Evolutionary conservation across 495 filamentous ascomycete species (phyloP).

Genomic region (Hypoxylon lenormandii): DNA sequence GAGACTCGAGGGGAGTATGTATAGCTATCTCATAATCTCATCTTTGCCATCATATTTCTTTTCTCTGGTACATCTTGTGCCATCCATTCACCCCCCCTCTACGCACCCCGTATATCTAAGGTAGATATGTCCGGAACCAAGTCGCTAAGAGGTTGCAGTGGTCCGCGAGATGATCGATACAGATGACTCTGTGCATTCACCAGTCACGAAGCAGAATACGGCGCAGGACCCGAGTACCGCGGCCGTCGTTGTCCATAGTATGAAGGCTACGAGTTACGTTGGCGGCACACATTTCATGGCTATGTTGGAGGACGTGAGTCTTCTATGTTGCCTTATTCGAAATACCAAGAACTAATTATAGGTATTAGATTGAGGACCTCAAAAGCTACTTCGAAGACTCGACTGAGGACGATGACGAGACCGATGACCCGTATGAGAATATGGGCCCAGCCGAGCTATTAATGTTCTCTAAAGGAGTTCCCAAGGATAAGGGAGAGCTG

Average conservation of each 20-base stretch:
- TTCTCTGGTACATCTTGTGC: neutral
- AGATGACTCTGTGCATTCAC: conserved; percentile 43
- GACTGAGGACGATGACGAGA: conserved; percentile 47
- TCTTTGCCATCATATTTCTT: neutral
- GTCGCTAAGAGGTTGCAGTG: conserved; percentile 46
- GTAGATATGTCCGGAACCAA: neutral
- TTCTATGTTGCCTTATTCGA: neutral
- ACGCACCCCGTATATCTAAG: too few relatives aligned
- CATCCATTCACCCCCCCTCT: too few relatives aligned
- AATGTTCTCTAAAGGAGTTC: conserved; percentile 44
- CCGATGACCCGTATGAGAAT: conserved; percentile 46
- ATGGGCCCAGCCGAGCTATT: conserved; percentile 51
- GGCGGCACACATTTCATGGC: conserved; percentile 68
- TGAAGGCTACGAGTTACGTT: conserved; percentile 58
- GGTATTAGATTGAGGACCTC: conserved; percentile 58
- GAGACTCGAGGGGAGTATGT: conserved; percentile 62
- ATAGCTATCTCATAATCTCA: neutral
- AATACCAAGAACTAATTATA: neutral
- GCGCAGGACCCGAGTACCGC: conserved; percentile 28
- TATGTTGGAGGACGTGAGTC: conserved; percentile 65
- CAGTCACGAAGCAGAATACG: conserved; percentile 33
- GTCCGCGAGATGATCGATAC: conserved; percentile 62
- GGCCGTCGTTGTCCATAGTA: conserved; percentile 54
- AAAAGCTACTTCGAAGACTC: conserved; percentile 60
- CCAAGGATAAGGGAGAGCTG: conserved; percentile 53